Conservation (phyloP, 2,329 filamentous ascomycete genomes). For the Lachnellula cervina region DNA sequence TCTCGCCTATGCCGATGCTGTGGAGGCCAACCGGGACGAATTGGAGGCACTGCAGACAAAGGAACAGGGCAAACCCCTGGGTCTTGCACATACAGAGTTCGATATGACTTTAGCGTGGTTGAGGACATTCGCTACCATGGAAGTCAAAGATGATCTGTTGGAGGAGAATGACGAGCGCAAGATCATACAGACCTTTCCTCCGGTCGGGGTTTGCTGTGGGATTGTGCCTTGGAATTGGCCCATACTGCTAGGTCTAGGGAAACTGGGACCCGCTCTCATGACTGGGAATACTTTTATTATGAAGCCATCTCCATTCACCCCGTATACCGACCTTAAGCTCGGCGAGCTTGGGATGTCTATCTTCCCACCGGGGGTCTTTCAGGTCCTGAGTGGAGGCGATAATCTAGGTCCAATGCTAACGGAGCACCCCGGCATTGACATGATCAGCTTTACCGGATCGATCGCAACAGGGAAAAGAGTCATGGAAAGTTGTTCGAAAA, state of each 20-base stretch:
- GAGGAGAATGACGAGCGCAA: constrained; percentile 3
- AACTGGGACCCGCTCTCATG: constrained; percentile 44
- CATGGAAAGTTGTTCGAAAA: constrained; percentile 44
- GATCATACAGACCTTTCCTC: constrained; percentile 17
- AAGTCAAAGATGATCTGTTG: constrained; percentile 5
- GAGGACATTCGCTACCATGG: constrained; percentile 1
- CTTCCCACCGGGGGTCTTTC: constrained; percentile 50
- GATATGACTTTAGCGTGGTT: constrained; percentile 8
- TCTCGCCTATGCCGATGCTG: neutral
- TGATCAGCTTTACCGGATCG: constrained; percentile 55
- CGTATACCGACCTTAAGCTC: constrained; percentile 46
- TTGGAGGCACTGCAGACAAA: constrained; percentile 40
- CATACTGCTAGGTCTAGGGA: constrained; percentile 42
- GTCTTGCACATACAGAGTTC: constrained; percentile 12
- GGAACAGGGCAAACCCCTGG: constrained; percentile 47
- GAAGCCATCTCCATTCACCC: constrained; percentile 53
- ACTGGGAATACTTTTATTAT: constrained; percentile 51
- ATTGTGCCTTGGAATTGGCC: constrained; percentile 59
- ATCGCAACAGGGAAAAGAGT: constrained; percentile 44
- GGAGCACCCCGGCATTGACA: constrained; percentile 46
- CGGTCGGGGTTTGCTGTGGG: constrained; percentile 46
- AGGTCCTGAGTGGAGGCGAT: constrained; percentile 36
- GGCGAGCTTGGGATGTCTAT: constrained; percentile 44
- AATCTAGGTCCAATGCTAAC: constrained; percentile 49
- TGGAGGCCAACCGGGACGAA: constrained; percentile 32